phyloP scores from a whole-genome alignment of 352 stramenopile genomes.

The Plasmopara viticola region DNA sequence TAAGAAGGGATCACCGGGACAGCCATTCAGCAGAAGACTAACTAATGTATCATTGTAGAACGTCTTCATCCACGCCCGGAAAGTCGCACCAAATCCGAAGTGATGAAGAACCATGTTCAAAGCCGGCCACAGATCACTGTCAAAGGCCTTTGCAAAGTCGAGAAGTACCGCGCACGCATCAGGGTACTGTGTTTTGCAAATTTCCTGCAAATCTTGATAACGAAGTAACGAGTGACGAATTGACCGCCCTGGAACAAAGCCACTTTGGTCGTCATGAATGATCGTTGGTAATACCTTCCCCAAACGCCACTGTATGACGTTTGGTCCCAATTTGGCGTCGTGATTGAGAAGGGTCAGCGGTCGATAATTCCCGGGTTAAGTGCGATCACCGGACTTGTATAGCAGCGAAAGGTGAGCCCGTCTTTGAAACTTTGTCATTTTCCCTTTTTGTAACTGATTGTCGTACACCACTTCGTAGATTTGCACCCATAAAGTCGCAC shows the following conservation, averaged over 20 bases:
- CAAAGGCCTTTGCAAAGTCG: neutral
- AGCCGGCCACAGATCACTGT: neutral
- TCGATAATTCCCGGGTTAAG: conserved; percentile 1
- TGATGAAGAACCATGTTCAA: neutral
- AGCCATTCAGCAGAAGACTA: conserved; percentile 12
- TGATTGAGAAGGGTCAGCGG: conserved; percentile 13
- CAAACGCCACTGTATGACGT: conserved; percentile 1
- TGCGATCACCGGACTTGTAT: conserved; percentile 4
- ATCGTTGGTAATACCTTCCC: conserved; percentile 1
- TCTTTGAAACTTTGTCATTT: conserved; percentile 15
- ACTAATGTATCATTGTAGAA: too few species aligned
- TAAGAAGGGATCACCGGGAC: conserved; percentile 2
- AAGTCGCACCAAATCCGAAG: too few species aligned
- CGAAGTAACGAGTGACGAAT: conserved; percentile 11
- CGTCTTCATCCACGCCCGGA: too few species aligned
- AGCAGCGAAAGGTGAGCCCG: conserved; percentile 6
- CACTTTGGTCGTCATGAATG: conserved; percentile 13
- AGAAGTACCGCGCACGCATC: neutral
- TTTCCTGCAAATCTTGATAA: conserved; percentile 10
- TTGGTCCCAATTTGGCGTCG: conserved; percentile 5
- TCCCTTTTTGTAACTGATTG: conserved; percentile 2
- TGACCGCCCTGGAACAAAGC: conserved; percentile 3
- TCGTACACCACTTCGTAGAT: conserved; percentile 10
- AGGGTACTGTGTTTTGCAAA: neutral
- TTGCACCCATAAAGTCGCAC: neutral